A percentile compares a stretch with the other conserved stretches of the same genome.
These are phyloP conservation scores for Diplodia corticola DNA, from an alignment of 2,329 filamentous ascomycete species.

Conservation along the genomic window DNA sequence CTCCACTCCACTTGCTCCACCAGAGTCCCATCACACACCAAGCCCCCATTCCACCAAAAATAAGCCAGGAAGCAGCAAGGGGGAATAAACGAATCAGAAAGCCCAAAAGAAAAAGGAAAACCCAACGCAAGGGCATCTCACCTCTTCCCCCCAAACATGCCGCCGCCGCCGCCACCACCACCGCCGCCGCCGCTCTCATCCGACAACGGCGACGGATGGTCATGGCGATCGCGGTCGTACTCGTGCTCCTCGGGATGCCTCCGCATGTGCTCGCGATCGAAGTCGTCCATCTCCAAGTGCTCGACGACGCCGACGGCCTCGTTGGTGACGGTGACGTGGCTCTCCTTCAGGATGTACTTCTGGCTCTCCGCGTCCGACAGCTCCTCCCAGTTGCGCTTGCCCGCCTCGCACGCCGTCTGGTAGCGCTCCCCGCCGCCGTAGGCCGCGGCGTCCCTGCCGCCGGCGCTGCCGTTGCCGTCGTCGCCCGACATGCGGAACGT, in stretches of 20 bases:
- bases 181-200: too few relatives aligned
- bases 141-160: too few relatives aligned
- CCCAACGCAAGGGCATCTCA: background rate
- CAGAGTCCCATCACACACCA: background rate
- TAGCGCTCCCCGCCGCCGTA: background rate
- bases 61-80: background rate
- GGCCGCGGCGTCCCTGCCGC: background rate
- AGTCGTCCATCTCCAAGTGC: background rate
- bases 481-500: background rate
- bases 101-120: background rate
- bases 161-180: too few relatives aligned
- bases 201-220: too few relatives aligned
- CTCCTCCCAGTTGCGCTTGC: conserved; percentile 11
- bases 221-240: background rate
- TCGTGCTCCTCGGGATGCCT: background rate
- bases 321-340: background rate
- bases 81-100: background rate
- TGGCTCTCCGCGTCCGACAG: conserved; percentile 36
- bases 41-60: background rate
- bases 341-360: conserved; percentile 43
- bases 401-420: background rate
- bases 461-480: too few relatives aligned
- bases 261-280: background rate
- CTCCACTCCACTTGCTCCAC: background rate
- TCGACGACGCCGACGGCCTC: background rate